Evolutionary conservation across 495 filamentous ascomycete genomes (phyloP), one percentile per base, ranked within the genome.

Genomic region (Penicillium turbatum): DNA sequence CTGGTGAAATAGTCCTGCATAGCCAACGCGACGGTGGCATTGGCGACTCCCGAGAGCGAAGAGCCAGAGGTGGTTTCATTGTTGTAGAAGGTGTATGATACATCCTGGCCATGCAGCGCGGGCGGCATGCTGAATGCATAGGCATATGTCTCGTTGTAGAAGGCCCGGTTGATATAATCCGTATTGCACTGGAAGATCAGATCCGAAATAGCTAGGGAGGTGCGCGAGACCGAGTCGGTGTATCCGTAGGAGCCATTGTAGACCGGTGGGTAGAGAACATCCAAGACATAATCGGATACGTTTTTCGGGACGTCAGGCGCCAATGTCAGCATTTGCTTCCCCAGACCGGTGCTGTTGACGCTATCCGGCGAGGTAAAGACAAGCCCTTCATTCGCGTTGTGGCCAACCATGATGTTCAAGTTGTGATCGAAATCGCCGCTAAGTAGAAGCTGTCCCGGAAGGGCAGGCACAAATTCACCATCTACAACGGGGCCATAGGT

Each of bases 81-180:
- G 19, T 79, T 78, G 64, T 86, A 86, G 7, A 81, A 77, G 0
- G 77, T 81, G 57, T 88, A 86, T 0, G 77, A 70, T 1, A 83
- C 77, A 24, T 86, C 86, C 3, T 79, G 51, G 6, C 84, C 84
- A 42, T 77, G 61, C 0, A 71, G 56, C 5, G 69, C 84, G 0
- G 86, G 83, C 6, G 79, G 74, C 43, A 87, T 70, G 57, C 71
- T 77, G 64, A 88, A 88, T 13, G 77, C 59, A 60, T 88, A 89
- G 4, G 74, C 66, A 59, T 78, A 84, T 1, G 79, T 79, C 32
- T 77, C 58, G 58, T 82, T 80, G 38, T 64, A 49, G 56, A 74
- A 83, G 1, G 74, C 69, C 24, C 80, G 72, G 5, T 65, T 61
- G 8, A 78, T 63, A 52, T 84, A 80, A 29, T 78, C 60, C 15